phyloP scores from a whole-genome alignment of 371 early-diverging fungal species.

The Umbelopsis sp. region DNA sequence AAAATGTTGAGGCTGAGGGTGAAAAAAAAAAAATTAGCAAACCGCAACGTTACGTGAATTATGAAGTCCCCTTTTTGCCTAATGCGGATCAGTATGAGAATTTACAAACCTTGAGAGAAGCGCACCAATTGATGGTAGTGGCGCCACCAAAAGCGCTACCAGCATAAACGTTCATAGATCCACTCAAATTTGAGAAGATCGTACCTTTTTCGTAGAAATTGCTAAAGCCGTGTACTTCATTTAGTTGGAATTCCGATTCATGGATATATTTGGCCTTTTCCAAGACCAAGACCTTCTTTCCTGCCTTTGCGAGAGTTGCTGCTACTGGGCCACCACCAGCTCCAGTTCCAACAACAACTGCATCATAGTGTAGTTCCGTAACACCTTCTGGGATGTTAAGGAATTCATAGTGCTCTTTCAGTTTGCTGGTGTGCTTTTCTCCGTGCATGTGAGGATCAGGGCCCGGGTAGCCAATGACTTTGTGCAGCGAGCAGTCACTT shows the following conservation, averaged over 20 bases:
- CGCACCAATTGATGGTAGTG: slow-evolving; percentile 70
- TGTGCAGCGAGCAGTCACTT: slow-evolving; percentile 23
- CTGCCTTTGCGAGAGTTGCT: slow-evolving; percentile 69
- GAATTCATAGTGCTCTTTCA: slow-evolving; percentile 38
- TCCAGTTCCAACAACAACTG: slow-evolving; percentile 76
- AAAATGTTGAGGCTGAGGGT: slow-evolving; percentile 50
- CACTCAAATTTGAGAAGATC: slow-evolving; percentile 44
- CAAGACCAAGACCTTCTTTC: slow-evolving; percentile 72
- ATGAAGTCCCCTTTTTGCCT: slow-evolving; percentile 8
- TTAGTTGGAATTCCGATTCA: slow-evolving; percentile 52
- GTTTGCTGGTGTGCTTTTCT: slow-evolving; percentile 29
- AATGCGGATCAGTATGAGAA: neutral
- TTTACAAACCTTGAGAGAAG: slow-evolving; percentile 60
- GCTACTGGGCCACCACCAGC: slow-evolving; percentile 76
- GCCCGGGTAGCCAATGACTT: slow-evolving; percentile 54
- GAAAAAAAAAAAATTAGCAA: neutral
- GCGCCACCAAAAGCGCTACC: slow-evolving; percentile 77
- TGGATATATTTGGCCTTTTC: slow-evolving; percentile 72
- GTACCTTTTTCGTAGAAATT: slow-evolving; percentile 59
- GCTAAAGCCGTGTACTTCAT: slow-evolving; percentile 49
- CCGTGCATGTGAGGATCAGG: slow-evolving; percentile 43
- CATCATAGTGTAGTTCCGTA: slow-evolving; percentile 47
- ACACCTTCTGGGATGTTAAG: slow-evolving; percentile 26
- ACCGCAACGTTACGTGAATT: neutral
- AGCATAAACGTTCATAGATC: slow-evolving; percentile 55